Evolutionary conservation across 192 early-diverging fungal species (phyloP), one percentile per base, ranked within the genome.

Genomic region (Rhizophagus clarus): DNA sequence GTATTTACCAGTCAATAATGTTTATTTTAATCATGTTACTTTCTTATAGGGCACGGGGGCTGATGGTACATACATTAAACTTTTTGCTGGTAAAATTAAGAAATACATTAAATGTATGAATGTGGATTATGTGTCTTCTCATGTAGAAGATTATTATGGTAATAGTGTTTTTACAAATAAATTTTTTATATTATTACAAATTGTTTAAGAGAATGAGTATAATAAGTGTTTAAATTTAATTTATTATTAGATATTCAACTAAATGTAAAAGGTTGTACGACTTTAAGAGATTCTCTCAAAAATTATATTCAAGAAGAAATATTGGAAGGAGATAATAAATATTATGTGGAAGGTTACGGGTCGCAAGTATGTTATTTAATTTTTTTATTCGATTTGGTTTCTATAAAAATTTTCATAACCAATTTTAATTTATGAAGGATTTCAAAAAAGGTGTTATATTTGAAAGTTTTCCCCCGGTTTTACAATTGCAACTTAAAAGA

Each of bases 71-170:
- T 95, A 98, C 61, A 88, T 90, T 17, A 90, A 90, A 61, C 87
- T 99, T n/a, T 99, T 99, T 89, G 93, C 93, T 37, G 97, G 97
- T 26, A 97, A 94, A 83, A 97, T 96, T 94, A 98, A 99, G 89
- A 96, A 94, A 84, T 99, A 95, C 83, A 95, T 98, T 77, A 94
- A 94, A 84, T 98, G 98, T 74, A 92, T 99, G 80, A 90, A 97
- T 75, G 95, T 99, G 14, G 91, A 95, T 72, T 99, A 92, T 83
- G 96, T 97, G 84, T 98, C 96, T 47, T 96, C 96, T 74, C 89
- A 97, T 34, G 88, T 93, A n/a, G 97, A 99, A 82, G 94, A 97
- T 86, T 98, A 92, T 86, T 98, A 98, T 87, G 95, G 92, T 94
- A 85, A 24, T 51, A 20, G 26, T 11, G 3, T 79, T 5, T 45